Conservation (phyloP, 2,329 filamentous ascomycete genomes). For the Stachybotrys chlorohalonatus region DNA sequence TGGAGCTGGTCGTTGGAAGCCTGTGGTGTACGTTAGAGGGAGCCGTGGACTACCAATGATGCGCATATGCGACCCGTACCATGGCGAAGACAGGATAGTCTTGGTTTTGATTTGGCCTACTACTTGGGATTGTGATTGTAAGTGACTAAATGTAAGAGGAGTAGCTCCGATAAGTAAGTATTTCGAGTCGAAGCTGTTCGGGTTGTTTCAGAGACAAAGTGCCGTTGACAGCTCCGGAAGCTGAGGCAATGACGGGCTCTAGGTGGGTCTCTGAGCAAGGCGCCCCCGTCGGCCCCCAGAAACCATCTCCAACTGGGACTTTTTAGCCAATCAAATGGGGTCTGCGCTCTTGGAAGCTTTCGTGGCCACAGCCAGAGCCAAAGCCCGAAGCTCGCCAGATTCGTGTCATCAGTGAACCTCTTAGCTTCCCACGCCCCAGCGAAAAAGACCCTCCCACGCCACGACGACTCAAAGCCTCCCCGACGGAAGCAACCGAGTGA, state of each 20-base stretch:
- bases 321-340: not conserved
- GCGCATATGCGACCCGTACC: constrained; percentile 3
- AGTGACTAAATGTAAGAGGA: no score
- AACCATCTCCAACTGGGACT: not conserved
- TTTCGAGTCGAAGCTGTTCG: not conserved
- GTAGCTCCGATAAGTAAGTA: not conserved
- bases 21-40: constrained; percentile 2
- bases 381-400: constrained; percentile 5
- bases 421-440: constrained; percentile 5
- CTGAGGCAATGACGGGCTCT: not conserved
- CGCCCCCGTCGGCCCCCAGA: not conserved
- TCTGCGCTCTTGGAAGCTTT: constrained; percentile 22
- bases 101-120: not conserved
- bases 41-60: not conserved
- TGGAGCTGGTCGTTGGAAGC: constrained; percentile 16
- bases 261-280: not conserved
- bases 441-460: not conserved
- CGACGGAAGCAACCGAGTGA: not conserved
- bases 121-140: not conserved
- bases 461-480: no score
- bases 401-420: constrained; percentile 6
- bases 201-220: not conserved
- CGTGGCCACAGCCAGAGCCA: constrained; percentile 19
- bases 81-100: constrained; percentile 1
- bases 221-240: not conserved